Conservation (phyloP, 2,329 filamentous ascomycete genomes). For the Cladophialophora yegresii region DNA sequence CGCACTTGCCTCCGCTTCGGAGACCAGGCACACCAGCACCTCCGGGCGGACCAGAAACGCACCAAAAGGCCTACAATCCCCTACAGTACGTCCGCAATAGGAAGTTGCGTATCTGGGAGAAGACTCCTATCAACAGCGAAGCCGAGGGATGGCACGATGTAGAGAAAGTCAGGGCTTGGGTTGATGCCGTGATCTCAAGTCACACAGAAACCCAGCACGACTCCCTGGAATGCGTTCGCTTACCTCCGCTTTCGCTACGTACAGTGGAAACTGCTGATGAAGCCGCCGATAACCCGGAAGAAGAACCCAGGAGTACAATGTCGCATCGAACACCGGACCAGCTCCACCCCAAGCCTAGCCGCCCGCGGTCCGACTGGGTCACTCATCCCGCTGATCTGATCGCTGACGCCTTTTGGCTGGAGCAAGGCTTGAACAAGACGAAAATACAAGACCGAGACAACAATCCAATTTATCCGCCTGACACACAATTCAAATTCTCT, state of each 20-base stretch:
- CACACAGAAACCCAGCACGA: constrained; percentile 49
- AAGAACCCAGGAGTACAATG: constrained; percentile 41
- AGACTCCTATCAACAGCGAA: constrained; percentile 71
- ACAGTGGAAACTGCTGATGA: constrained; percentile 35
- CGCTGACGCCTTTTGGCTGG: constrained; percentile 87
- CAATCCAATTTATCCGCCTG: constrained; percentile 62
- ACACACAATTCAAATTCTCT: constrained; percentile 37
- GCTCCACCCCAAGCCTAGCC: constrained; percentile 58
- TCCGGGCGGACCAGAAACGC: constrained; percentile 39
- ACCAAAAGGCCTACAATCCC: constrained; percentile 74
- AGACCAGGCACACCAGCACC: constrained; percentile 29
- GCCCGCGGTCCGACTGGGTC: constrained; percentile 81
- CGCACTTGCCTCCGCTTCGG: constrained; percentile 70
- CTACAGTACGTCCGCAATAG: constrained; percentile 90
- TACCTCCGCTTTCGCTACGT: constrained; percentile 46
- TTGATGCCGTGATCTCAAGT: constrained; percentile 65
- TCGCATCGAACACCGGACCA: constrained; percentile 38
- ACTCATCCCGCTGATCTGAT: constrained; percentile 81
- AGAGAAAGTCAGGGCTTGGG: constrained; percentile 71
- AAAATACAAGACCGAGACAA: constrained; percentile 80
- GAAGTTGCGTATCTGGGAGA: constrained; percentile 77
- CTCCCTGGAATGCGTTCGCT: constrained; percentile 47
- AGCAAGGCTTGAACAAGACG: constrained; percentile 76
- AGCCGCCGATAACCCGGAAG: constrained; percentile 29
- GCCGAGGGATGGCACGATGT: constrained; percentile 76